Conservation (phyloP, 352 stramenopile genomes). For the Thalassiosira exigua region DNA sequence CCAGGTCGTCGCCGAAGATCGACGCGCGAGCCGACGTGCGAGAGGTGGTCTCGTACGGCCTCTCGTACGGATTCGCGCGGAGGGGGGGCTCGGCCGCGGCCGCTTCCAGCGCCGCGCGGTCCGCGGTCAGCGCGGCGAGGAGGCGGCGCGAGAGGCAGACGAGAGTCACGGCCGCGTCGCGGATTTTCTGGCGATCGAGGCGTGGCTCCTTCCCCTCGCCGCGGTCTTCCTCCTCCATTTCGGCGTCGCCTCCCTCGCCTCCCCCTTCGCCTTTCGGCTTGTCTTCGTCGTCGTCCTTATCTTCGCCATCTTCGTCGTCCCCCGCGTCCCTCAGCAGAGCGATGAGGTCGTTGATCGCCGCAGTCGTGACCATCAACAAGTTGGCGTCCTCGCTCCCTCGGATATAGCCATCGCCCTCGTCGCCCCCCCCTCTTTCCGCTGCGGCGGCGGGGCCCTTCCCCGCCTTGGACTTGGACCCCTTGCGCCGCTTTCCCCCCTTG, state of each 20-base stretch:
- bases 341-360: slow-evolving; percentile 48
- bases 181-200: no score
- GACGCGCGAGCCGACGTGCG: background rate
- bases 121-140: no score
- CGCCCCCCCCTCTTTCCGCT: background rate
- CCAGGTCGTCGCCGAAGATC: background rate
- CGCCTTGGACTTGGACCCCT: no score
- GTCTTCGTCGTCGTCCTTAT: background rate
- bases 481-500: no score
- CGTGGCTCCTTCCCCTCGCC: no score
- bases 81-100: no score
- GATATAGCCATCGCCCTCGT: background rate
- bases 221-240: background rate
- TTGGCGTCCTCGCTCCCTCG: slow-evolving; percentile 36
- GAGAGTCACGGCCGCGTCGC: slow-evolving; percentile 14
- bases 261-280: background rate
- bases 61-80: background rate
- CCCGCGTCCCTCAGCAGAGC: slow-evolving; percentile 9
- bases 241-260: slow-evolving; percentile 3
- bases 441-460: background rate
- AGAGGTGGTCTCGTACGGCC: slow-evolving; percentile 10
- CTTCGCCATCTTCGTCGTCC: background rate
- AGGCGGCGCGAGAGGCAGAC: slow-evolving; percentile 27
- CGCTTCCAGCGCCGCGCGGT: no score
- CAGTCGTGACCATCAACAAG: slow-evolving; percentile 46